Evolutionary conservation across 805 yeast species (phyloP).

Genomic region (Yarrowia osloensis): DNA sequence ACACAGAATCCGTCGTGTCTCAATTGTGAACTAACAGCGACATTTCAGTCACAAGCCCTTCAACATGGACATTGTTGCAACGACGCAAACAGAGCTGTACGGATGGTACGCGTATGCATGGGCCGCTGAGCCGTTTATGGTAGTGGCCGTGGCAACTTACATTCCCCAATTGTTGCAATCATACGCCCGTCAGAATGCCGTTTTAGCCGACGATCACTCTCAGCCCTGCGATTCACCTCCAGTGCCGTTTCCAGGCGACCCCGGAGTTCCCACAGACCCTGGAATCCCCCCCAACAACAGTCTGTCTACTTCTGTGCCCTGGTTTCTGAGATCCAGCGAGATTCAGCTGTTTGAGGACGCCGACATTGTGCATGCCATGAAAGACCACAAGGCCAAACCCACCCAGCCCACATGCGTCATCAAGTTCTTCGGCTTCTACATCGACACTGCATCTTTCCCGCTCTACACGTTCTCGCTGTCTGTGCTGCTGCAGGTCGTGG

Average conservation of each 20-base stretch:
- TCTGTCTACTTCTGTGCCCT: constrained; percentile 27
- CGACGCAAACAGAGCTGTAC: constrained; percentile 45
- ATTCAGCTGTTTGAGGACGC: not conserved
- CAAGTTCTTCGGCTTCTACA: constrained; percentile 48
- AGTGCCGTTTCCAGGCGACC: constrained; percentile 43
- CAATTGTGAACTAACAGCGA: no score
- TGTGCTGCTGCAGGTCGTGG: constrained; percentile 69
- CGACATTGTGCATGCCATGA: constrained; percentile 1
- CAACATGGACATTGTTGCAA: not conserved
- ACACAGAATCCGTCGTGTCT: not conserved
- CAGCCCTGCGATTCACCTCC: constrained; percentile 51
- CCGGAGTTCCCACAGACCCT: constrained; percentile 26
- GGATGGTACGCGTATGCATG: constrained; percentile 73
- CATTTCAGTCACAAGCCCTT: no score
- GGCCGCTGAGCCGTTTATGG: constrained; percentile 81
- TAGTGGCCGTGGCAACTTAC: constrained; percentile 76
- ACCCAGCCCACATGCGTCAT: constrained; percentile 50
- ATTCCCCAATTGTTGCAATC: constrained; percentile 72
- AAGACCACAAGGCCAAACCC: constrained; percentile 34
- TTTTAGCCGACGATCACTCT: constrained; percentile 57
- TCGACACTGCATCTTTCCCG: constrained; percentile 75
- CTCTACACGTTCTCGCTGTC: constrained; percentile 70
- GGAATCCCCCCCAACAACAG: constrained; percentile 6
- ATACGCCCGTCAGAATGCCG: constrained; percentile 73
- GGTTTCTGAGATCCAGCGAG: constrained; percentile 10